These are phyloP conservation scores for Pseudomonodictys pantanalensis DNA, from an alignment of 495 filamentous ascomycete species.

Conservation along the genomic window DNA sequence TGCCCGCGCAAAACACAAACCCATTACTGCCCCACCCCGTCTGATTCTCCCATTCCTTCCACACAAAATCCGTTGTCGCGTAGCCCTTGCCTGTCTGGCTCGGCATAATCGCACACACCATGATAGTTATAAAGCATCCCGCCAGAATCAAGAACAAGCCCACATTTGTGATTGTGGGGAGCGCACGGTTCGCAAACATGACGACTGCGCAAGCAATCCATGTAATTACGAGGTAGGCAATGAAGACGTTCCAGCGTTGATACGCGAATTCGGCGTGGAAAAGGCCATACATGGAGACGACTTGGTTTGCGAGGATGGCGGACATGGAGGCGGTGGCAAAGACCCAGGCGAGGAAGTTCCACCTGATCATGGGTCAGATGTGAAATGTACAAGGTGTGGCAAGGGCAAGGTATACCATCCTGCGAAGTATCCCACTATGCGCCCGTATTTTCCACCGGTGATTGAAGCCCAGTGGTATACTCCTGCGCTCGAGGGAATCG, in stretches of 20 bases:
- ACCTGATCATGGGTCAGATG: conserved; percentile 12
- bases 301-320: conserved; percentile 65
- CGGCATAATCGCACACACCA: conserved; percentile 77
- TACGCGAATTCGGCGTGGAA: conserved; percentile 63
- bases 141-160: conserved; percentile 68
- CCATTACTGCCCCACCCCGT: conserved; percentile 67
- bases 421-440: conserved; percentile 70
- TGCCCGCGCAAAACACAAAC: conserved; percentile 75
- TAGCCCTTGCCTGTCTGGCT: conserved; percentile 37
- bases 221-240: conserved; percentile 63
- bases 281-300: conserved; percentile 67
- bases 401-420: too few species aligned
- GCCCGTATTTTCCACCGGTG: conserved; percentile 65
- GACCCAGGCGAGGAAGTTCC: conserved; percentile 78
- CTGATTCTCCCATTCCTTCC: conserved; percentile 51
- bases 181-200: conserved; percentile 64
- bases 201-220: conserved; percentile 65
- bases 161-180: conserved; percentile 64
- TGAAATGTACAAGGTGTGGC: conserved; percentile 4
- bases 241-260: conserved; percentile 71
- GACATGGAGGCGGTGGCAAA: conserved; percentile 64
- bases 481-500: conserved; percentile 75
- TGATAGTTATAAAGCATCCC: conserved; percentile 67
- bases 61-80: conserved; percentile 38
- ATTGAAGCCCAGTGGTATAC: conserved; percentile 86